Conservation (phyloP, 225 moss, liverwort and hornwort genomes). For the Pleurozium schreberi region DNA sequence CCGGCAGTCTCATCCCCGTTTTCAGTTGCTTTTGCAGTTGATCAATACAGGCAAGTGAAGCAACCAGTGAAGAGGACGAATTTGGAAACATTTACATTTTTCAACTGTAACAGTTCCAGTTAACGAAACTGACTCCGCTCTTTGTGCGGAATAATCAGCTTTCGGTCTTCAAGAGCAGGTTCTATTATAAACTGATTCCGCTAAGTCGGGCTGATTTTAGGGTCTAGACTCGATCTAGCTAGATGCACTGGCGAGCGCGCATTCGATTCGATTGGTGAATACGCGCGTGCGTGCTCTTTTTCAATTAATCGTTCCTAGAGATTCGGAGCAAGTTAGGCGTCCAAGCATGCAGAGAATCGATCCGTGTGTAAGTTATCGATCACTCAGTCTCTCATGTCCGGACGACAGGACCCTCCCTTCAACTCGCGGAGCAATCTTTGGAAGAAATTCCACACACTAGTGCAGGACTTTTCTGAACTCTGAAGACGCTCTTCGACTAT, state of each 20-base stretch:
- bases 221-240: not conserved
- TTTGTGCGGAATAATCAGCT: not conserved
- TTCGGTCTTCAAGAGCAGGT: not conserved
- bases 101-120: not conserved
- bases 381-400: not conserved
- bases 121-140: no score
- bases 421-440: not conserved
- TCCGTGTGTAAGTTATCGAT: not conserved
- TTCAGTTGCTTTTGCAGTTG: not conserved
- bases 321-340: not conserved
- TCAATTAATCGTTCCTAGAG: not conserved
- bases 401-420: no score
- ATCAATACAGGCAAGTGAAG: no score
- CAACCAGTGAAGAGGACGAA: not conserved
- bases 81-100: not conserved
- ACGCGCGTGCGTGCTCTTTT: not conserved
- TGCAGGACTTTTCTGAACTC: not conserved
- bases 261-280: not conserved
- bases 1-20: not conserved
- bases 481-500: not conserved
- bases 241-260: not conserved
- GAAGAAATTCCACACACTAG: not conserved
- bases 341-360: not conserved
- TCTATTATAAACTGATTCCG: not conserved
- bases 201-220: not conserved